Percentiles rank a stretch among this genome's conserved stretches.
phyloP scores from a whole-genome alignment of 805 yeast genomes.

The Nakazawaea populi region DNA sequence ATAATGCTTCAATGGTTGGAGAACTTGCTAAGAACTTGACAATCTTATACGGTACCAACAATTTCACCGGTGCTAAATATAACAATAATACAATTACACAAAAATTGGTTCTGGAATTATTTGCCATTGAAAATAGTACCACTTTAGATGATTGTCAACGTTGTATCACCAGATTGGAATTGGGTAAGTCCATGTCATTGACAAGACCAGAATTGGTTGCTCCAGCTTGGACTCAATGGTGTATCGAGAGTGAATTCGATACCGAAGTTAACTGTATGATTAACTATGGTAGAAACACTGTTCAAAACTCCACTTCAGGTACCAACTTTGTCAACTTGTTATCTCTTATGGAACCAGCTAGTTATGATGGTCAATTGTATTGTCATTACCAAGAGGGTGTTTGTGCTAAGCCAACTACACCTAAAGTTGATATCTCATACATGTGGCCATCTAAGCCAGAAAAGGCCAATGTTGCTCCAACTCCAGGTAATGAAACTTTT shows the following conservation, averaged over 20 bases:
- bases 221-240: conserved; percentile 35
- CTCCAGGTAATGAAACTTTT: conserved; percentile 32
- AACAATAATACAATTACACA: neutral
- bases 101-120: neutral
- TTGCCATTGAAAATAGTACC: neutral
- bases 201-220: conserved; percentile 36
- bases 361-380: conserved; percentile 54
- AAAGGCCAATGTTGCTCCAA: conserved; percentile 38
- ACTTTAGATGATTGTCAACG: conserved; percentile 21
- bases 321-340: conserved; percentile 47
- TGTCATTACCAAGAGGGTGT: conserved; percentile 47
- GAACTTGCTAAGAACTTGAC: neutral
- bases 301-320: conserved; percentile 29
- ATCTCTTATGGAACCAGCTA: conserved; percentile 43
- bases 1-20: neutral
- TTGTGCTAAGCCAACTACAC: conserved; percentile 51
- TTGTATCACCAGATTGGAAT: conserved; percentile 28
- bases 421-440: conserved; percentile 36
- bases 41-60: neutral
- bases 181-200: conserved; percentile 32
- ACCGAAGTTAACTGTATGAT: conserved; percentile 22
- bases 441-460: conserved; percentile 40
- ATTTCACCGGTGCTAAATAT: neutral
- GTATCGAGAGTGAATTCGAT: conserved; percentile 26
- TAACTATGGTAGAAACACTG: conserved; percentile 31